Base-by-base conservation (phyloP, 1,284 basidiomycete species). In the Flammula alnicola region DNA sequence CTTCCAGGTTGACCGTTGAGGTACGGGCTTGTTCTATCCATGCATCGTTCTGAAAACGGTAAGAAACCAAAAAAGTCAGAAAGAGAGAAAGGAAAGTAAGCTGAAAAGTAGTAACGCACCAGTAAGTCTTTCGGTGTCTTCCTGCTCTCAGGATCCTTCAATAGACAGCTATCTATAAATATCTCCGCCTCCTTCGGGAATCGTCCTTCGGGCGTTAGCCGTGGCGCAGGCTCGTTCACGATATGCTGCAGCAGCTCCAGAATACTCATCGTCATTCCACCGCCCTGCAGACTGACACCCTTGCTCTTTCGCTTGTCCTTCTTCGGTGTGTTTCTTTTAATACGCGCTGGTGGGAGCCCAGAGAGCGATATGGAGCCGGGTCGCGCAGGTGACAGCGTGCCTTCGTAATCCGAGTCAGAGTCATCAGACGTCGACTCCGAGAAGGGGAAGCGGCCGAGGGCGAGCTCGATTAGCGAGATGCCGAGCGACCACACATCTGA, bases 401-500 rank as follows among this genome's bases (percentile, higher is more conserved):
- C 70, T 71, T 69, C 65, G 17, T 61, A 57, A 44, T 69, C 70
- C 0, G 65, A 67, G 30, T 66, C 55, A 20, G 62, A 61, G 10
- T 61, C 60, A 48, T 65, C 61, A 22, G 55, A 57, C 5, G 55
- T 58, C 36, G 65, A 60, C 32, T 67, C 59, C 9, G 58, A 63
- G 50, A 65, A 66, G n/a, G 64, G 65, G 56, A 71, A 68, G 20
- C 64, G 64, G 9, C 67, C 67, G 14, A 67, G 61, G 1, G 69
- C 95, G 31, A 98, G 81, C 72, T 98, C 95, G 68, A 98, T 95
- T 45, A 98, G 79, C 4, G 95, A 93, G 62, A 98, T 95, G 38
- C 96, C 95, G 45, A 97, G 79, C 1, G 94, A 97, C 95, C 95
- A 98, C 3, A 98, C 94, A 63, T 98, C 95, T 2, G 95, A 97